Conservation (phyloP, 2,329 filamentous ascomycete genomes). For the Penicillium sp. region DNA sequence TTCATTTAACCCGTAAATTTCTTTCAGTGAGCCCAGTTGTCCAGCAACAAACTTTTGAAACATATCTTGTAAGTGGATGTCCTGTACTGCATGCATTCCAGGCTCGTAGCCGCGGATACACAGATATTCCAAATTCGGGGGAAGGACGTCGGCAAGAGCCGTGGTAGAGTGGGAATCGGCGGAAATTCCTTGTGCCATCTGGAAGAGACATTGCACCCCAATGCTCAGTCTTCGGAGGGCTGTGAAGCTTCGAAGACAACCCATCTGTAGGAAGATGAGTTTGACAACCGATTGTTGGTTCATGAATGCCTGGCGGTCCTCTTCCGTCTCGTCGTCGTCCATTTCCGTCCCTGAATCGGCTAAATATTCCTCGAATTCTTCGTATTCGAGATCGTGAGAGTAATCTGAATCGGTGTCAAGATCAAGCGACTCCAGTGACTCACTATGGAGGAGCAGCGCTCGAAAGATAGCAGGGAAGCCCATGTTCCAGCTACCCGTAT, state of each 20-base stretch:
- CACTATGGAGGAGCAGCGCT: constrained; percentile 11
- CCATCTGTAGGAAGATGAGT: constrained; percentile 9
- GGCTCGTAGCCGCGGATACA: constrained; percentile 11
- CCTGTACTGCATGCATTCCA: constrained; percentile 7
- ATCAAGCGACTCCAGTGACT: constrained; percentile 11
- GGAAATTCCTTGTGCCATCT: constrained; percentile 10
- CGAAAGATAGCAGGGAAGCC: constrained; percentile 12
- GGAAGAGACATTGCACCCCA: constrained; percentile 11
- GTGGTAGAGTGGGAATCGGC: not conserved
- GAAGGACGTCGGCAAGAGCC: constrained; percentile 5
- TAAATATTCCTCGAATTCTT: constrained; percentile 14
- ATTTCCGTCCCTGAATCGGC: not conserved
- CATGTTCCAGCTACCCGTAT: constrained; percentile 13
- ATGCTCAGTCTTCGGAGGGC: constrained; percentile 8
- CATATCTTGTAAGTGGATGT: constrained; percentile 11
- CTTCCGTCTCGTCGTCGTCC: not conserved
- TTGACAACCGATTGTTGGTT: constrained; percentile 13
- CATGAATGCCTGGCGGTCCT: constrained; percentile 7
- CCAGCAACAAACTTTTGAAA: constrained; percentile 15
- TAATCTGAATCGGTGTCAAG: constrained; percentile 14
- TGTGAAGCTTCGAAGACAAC: constrained; percentile 8
- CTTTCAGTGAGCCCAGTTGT: constrained; percentile 12
- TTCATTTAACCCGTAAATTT: constrained; percentile 8
- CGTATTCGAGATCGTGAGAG: constrained; percentile 5
- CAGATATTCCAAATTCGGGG: constrained; percentile 10